Evolutionary conservation across 139 green algal genomes (phyloP), one percentile per base, ranked within the genome.

Genomic region (Chlamydomonas eustigma): DNA sequence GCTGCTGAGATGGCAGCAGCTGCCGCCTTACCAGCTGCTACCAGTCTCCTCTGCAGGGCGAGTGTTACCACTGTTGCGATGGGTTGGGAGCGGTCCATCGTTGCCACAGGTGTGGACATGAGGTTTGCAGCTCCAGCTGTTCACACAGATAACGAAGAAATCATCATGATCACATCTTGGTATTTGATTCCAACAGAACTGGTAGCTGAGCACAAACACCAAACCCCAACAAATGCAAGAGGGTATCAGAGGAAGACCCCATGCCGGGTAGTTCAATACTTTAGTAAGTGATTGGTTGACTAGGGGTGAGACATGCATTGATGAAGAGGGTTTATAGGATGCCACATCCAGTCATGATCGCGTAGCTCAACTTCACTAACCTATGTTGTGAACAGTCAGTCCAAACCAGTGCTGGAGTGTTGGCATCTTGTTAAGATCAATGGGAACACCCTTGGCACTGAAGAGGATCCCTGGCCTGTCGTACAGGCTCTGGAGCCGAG

Each of bases 341-440:
- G n/a, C n/a, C n/a, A n/a, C n/a, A n/a, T n/a, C 44, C 18, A 58
- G 18, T 28, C 44, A 12, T 58, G 44, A 58, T 12, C 44, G 12
- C 44, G 18, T 58, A 58, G 18, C 44, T 58, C 44, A 12, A 58
- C 44, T 28, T 58, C 44, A 28, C 52, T 6, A 8, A 68, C 52
- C 52, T 68, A 68, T 33, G 18, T 31, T 68, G 52, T 68, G 52
- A 25, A 68, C 52, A 28, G n/a, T 68, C n/a, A 68, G 52, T 31
- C 34, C n/a, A 28, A 68, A 68, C 52, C 52, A 68, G 12, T 25
- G 32, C 52, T 68, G 52, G n/a, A 68, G 52, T 31, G 22, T 31
- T 4, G 52, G 52, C 52, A 68, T 22, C 52, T 35, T 22, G 12
- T 4, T 68, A 4, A 68, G 8, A 4, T 22, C 22, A 4, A 68